Conservation (phyloP, 257 asterid species). For the Galeopsis tetrahit region DNA sequence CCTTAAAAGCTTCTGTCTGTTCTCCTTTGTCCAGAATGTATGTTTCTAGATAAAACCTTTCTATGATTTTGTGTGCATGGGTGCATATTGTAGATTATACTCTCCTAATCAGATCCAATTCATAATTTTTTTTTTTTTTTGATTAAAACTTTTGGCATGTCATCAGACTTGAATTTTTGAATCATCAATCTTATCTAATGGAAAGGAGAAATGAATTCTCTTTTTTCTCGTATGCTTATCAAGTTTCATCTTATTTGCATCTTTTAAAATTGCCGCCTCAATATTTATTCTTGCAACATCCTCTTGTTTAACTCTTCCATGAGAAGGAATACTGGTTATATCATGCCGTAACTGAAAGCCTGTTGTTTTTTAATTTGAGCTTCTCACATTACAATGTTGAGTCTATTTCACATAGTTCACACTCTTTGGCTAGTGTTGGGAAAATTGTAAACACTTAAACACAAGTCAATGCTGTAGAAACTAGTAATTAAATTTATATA, state of each 20-base stretch:
- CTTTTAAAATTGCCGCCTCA: neutral
- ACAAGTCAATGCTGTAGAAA: neutral
- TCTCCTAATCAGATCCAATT: neutral
- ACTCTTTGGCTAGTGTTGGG: neutral
- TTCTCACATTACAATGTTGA: neutral
- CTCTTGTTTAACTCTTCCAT: constrained; percentile 7
- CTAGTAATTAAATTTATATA: neutral
- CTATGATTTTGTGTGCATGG: neutral
- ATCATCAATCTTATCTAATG: neutral
- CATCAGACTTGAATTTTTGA: neutral
- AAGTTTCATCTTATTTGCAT: neutral
- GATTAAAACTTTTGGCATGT: neutral
- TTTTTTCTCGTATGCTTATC: neutral
- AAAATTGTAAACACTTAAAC: neutral
- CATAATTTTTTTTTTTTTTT: no score
- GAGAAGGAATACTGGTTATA: neutral
- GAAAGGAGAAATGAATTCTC: neutral
- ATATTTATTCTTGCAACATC: constrained; percentile 1
- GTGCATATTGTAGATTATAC: constrained; percentile 14
- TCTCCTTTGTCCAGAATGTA: constrained; percentile 1
- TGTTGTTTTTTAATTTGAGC: neutral
- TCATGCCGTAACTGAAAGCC: neutral
- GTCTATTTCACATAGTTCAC: neutral
- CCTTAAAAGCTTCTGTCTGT: constrained; percentile 20
- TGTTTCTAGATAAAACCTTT: neutral